Base-by-base conservation (phyloP, 2,329 filamentous ascomycete genomes). In the Exophiala mesophila region DNA sequence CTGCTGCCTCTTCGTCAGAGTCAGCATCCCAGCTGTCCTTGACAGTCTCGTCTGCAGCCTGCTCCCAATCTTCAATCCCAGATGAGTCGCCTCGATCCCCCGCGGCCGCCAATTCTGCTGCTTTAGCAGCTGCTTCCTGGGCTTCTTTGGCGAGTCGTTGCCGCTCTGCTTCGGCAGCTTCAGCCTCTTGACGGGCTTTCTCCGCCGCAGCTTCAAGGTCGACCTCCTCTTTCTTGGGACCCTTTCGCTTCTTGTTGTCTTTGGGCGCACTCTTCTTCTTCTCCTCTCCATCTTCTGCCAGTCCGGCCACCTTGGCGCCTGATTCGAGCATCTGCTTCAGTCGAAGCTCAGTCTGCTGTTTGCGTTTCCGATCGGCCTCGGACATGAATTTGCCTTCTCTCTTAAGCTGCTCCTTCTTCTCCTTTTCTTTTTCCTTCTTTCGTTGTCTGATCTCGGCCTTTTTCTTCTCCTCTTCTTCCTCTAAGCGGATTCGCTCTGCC, bases 21-120 rank as follows among this genome's bases (percentile, higher is more conserved):
- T 88, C 84, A 23, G 85, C 88, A 62, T 97, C 90, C 90, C 90
- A 97, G 70, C 83, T 90, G 54, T 96, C 90, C 67, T 96, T 96
- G 58, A 94, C 76, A 47, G 84, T 82, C 12, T 83, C 82, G 18
- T 85, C 79, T 8, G 77, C 78, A 18, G 82, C 85, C 20, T 82
- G 80, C 64, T 96, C 88, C 89, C 89, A 95, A 64, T 95, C 88
- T 24, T 94, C 77, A 13, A 73, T 61, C 38, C 59, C 59, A 26
- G 74, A 83, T 13, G 57, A 61, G 5, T 77, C 79, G 55, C 78
- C 79, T 41, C 77, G 73, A 48, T 78, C 76, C 2, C 77, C 77
- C 55, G 78, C 80, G 20, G 77, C 71, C 5, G 73, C 73, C 52
- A 84, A 86, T 54, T 86, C 81, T 38, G 84, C 87, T 60, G 89